A percentile compares a stretch with the other conserved stretches of the same genome.
These are phyloP conservation scores for Chalaropsis ovoidea DNA, from an alignment of 2,329 filamentous ascomycete genomes.

Conservation along the genomic window DNA sequence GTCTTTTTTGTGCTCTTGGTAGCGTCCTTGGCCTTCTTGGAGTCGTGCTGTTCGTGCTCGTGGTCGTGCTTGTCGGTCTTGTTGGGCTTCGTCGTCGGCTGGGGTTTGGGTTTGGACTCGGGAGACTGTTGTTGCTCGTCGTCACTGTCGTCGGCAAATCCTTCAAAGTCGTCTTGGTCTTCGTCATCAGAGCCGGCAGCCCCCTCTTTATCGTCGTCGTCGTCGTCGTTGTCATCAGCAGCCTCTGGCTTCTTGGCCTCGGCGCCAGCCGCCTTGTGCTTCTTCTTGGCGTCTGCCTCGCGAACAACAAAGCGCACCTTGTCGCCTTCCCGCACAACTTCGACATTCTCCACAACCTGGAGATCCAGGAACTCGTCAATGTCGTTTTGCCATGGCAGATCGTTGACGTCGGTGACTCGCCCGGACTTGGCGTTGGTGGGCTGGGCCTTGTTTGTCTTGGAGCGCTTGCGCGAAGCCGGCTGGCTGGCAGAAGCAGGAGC, in stretches of 20 bases:
- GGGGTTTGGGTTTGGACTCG: constrained; percentile 30
- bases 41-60: too few relatives aligned
- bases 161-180: constrained; percentile 51
- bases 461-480: constrained; percentile 14
- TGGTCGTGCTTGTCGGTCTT: constrained; percentile 30
- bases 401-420: constrained; percentile 35
- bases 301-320: constrained; percentile 47
- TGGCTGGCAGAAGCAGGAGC: too few relatives aligned
- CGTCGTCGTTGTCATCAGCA: constrained; percentile 38
- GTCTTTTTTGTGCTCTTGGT: constrained; percentile 14
- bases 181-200: constrained; percentile 34
- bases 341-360: constrained; percentile 84
- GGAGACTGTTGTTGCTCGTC: constrained; percentile 31
- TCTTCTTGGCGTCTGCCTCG: constrained; percentile 26
- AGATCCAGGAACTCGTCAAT: constrained; percentile 89
- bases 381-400: constrained; percentile 58
- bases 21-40: constrained; percentile 29
- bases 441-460: constrained; percentile 24
- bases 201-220: constrained; percentile 54
- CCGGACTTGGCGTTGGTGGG: constrained; percentile 29
- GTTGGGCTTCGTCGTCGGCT: constrained; percentile 30
- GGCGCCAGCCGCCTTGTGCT: constrained; percentile 18
- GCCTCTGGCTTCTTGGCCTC: background rate
- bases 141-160: constrained; percentile 47
- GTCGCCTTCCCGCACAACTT: constrained; percentile 60